Conservation (phyloP, 1,284 basidiomycete species). For the Tilletia walkeri region DNA sequence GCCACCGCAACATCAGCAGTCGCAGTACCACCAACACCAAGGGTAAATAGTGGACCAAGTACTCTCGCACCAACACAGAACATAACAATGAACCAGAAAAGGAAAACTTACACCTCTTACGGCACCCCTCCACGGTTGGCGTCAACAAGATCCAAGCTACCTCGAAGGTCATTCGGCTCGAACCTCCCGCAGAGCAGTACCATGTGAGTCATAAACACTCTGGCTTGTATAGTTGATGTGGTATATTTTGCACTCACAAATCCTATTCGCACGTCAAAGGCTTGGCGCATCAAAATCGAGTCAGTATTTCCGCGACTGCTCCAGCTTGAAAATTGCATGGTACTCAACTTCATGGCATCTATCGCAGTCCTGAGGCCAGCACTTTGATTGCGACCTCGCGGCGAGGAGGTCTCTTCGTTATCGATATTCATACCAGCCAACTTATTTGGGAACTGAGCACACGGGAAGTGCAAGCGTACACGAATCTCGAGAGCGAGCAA, state of each 20-base stretch:
- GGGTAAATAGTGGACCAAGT: too few species aligned
- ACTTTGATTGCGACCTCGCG: background rate
- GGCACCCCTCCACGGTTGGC: too few species aligned
- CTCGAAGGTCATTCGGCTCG: too few species aligned
- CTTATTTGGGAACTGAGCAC: background rate
- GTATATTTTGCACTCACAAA: too few species aligned
- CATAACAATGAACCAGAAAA: too few species aligned
- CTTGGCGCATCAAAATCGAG: constrained; percentile 9
- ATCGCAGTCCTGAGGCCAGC: background rate
- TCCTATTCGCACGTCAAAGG: background rate
- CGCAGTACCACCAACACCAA: constrained; percentile 6
- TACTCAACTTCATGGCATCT: background rate
- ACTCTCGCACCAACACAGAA: background rate
- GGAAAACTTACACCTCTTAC: too few species aligned
- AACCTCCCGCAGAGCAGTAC: too few species aligned
- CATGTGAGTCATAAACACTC: too few species aligned
- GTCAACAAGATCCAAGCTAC: too few species aligned
- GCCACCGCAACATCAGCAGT: background rate
- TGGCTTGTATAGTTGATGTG: too few species aligned
- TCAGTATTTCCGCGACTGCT: background rate
- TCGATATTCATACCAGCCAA: background rate
- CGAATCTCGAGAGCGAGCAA: background rate
- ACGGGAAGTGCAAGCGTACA: background rate
- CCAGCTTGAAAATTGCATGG: background rate
- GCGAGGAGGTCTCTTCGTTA: background rate